Conservation (phyloP, 208 protist species). For the Tetramitus jugosus region DNA sequence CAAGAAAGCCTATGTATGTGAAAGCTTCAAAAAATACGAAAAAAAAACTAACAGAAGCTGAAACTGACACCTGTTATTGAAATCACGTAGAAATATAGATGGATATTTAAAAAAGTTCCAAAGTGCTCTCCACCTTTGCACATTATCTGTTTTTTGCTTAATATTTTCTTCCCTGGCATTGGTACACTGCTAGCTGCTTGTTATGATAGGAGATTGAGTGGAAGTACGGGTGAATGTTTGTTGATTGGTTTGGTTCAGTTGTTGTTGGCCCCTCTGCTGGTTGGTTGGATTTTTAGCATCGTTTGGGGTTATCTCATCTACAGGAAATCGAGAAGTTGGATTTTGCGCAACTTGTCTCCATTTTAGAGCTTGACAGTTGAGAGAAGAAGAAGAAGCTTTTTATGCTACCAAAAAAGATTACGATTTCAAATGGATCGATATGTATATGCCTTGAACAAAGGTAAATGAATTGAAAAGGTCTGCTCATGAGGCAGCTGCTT, state of each 20-base stretch:
- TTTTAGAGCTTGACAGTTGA: too few species aligned
- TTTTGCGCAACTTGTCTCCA: too few species aligned
- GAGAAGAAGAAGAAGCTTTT: too few species aligned
- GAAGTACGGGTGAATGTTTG: not conserved
- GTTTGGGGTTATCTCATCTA: too few species aligned
- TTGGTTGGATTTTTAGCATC: too few species aligned
- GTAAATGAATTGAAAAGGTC: too few species aligned
- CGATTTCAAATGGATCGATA: too few species aligned
- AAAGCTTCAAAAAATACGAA: not conserved
- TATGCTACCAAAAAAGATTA: too few species aligned
- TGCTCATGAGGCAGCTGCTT: too few species aligned
- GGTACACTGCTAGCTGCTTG: not conserved
- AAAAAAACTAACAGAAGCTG: not conserved
- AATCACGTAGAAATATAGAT: too few species aligned
- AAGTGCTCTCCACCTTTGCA: not conserved
- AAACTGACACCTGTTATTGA: not conserved
- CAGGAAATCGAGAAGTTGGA: too few species aligned
- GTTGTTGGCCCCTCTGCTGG: not conserved
- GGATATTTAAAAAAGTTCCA: not conserved
- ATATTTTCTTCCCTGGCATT: slow-evolving; percentile 21
- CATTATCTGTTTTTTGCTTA: not conserved
- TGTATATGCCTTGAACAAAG: too few species aligned
- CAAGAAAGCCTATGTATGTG: not conserved
- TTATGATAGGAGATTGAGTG: not conserved
- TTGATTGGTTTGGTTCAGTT: not conserved